Conservation (phyloP, 108 stramenopile species). For the Nitzschia inconspicua region DNA sequence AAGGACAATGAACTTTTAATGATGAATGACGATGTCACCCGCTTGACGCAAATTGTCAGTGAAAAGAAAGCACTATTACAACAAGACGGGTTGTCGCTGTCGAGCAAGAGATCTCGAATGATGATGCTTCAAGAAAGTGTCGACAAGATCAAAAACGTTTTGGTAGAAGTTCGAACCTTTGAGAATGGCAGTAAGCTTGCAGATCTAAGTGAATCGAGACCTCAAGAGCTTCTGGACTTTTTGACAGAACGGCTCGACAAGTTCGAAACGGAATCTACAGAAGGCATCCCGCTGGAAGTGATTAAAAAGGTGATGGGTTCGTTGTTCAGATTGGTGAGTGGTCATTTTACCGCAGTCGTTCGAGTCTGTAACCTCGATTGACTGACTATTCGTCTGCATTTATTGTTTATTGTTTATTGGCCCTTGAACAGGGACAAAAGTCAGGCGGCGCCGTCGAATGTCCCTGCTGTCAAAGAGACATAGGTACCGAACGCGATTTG, state of each 20-base stretch:
- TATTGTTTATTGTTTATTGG: background rate
- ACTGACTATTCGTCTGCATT: background rate
- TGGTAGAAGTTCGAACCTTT: slow-evolving; percentile 27
- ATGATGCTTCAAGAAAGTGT: slow-evolving; percentile 42
- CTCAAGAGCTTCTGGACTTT: slow-evolving; percentile 48
- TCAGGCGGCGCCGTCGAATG: slow-evolving; percentile 10
- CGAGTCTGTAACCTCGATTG: too few relatives aligned
- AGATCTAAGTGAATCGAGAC: slow-evolving; percentile 7
- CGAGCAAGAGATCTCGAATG: slow-evolving; percentile 23
- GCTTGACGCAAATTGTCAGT: slow-evolving; percentile 8
- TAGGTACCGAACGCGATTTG: slow-evolving; percentile 4
- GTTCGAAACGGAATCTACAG: slow-evolving; percentile 17
- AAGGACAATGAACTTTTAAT: slow-evolving; percentile 18
- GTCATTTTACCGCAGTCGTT: too few relatives aligned
- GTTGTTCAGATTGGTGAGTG: slow-evolving; percentile 51
- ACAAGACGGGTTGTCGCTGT: slow-evolving; percentile 6
- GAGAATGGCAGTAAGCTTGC: background rate
- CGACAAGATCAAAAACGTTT: slow-evolving; percentile 42
- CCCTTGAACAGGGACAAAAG: slow-evolving; percentile 5
- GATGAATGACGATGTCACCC: slow-evolving; percentile 25
- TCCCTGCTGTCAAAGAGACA: slow-evolving; percentile 38
- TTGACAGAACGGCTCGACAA: slow-evolving; percentile 20
- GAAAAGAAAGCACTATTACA: background rate
- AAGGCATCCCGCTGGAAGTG: slow-evolving; percentile 34
- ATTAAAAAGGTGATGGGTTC: slow-evolving; percentile 41